Conservation (phyloP, 2,329 filamentous ascomycete species). For the Phyllosticta citrichinensis region DNA sequence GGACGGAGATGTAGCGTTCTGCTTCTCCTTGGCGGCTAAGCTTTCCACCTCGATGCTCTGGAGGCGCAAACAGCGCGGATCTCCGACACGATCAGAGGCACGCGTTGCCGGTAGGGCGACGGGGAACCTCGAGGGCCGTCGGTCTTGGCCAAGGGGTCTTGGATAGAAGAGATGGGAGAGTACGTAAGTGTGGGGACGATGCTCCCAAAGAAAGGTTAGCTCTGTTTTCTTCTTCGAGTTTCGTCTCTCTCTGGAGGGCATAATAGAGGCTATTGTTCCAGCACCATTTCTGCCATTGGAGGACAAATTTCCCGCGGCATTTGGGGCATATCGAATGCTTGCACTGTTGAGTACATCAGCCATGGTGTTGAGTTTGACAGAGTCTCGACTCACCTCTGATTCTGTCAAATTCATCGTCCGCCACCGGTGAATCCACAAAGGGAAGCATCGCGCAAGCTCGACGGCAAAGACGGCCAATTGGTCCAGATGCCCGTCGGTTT, state of each 20-base stretch:
- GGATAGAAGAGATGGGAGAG: background rate
- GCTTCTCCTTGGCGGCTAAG: background rate
- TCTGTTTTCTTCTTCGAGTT: background rate
- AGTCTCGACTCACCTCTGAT: background rate
- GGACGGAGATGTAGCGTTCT: background rate
- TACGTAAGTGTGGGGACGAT: background rate
- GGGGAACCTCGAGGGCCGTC: background rate
- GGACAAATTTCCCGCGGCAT: background rate
- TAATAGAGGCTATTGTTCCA: background rate
- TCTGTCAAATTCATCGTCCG: background rate
- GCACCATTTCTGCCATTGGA: background rate
- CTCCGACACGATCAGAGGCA: background rate
- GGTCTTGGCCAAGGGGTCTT: background rate
- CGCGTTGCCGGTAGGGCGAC: background rate
- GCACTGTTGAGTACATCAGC: background rate
- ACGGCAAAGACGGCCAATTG: background rate
- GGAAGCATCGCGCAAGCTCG: background rate
- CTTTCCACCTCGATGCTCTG: background rate
- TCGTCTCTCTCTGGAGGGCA: background rate
- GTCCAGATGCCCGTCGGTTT: background rate
- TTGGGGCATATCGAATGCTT: background rate
- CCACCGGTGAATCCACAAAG: background rate
- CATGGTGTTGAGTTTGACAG: background rate
- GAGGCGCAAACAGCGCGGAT: background rate
- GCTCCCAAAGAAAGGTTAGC: background rate